phyloP scores from a whole-genome alignment of 2,329 filamentous ascomycete species.

The Triangularia setosa region DNA sequence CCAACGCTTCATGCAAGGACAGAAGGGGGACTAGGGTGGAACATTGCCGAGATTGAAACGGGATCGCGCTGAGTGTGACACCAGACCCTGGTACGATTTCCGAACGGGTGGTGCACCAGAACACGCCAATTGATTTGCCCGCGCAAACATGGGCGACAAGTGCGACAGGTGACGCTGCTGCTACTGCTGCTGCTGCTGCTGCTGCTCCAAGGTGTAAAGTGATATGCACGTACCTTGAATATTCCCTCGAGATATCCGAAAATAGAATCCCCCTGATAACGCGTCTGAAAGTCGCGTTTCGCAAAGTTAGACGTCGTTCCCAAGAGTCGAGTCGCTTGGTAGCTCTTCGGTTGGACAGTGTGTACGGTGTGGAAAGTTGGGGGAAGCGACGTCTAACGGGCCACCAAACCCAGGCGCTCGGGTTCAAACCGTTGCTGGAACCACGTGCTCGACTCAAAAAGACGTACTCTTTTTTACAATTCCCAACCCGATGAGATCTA shows the following conservation, averaged over 20 bases:
- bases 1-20: conserved; percentile 35
- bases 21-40: conserved; percentile 37
- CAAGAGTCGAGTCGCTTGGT: neutral
- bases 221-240: neutral
- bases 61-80: conserved; percentile 28
- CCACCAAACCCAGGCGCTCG: conserved; percentile 1
- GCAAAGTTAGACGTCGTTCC: conserved; percentile 2
- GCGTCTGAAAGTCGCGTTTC: conserved; percentile 10
- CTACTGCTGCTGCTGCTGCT: too few relatives aligned
- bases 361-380: neutral
- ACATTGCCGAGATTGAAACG: conserved; percentile 40
- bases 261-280: conserved; percentile 9
- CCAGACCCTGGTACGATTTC: conserved; percentile 24
- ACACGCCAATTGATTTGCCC: conserved; percentile 19
- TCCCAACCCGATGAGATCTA: neutral
- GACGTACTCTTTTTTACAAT: conserved; percentile 7
- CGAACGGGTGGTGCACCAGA: conserved; percentile 20
- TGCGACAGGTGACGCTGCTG: conserved; percentile 14
- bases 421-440: neutral
- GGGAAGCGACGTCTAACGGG: neutral
- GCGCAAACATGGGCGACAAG: conserved; percentile 6
- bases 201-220: neutral
- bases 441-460: neutral
- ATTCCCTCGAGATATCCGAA: conserved; percentile 2
- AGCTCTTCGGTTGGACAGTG: neutral